phyloP scores from a whole-genome alignment of 2,329 filamentous ascomycete species.

The Colletotrichum lini region DNA sequence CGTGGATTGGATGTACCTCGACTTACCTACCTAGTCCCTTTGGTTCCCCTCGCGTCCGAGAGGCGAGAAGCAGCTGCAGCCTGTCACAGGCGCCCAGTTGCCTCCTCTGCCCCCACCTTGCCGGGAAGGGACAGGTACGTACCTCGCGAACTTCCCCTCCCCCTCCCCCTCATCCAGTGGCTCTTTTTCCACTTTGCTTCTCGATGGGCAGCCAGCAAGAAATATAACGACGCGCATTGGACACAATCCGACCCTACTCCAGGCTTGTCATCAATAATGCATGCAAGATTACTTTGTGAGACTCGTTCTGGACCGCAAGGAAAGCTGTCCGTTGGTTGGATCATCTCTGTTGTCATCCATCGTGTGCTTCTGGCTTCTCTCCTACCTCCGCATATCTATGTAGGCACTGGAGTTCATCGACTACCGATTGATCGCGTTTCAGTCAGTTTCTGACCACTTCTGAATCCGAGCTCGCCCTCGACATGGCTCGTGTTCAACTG shows the following conservation, averaged over 20 bases:
- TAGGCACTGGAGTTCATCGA: not conserved
- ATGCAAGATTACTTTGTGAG: not conserved
- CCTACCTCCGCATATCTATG: not conserved
- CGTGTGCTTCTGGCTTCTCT: not conserved
- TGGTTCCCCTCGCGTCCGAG: constrained; percentile 8
- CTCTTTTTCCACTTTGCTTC: constrained; percentile 40
- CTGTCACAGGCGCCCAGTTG: constrained; percentile 35
- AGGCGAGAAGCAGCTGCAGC: constrained; percentile 27
- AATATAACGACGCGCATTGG: constrained; percentile 27
- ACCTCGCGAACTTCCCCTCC: constrained; percentile 8
- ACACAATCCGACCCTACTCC: not conserved
- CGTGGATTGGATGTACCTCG: not conserved
- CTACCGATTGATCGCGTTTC: not conserved
- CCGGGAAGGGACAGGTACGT: constrained; percentile 10
- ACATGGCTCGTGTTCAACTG: not conserved
- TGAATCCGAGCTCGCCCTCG: not conserved
- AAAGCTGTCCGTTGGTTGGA: not conserved
- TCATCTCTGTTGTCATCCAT: constrained; percentile 2
- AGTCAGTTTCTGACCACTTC: not conserved
- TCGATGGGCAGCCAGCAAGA: not conserved
- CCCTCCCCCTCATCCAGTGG: constrained; percentile 23
- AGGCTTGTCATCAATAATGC: not conserved
- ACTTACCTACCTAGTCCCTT: not conserved
- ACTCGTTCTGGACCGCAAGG: not conserved
- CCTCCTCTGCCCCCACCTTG: constrained; percentile 28